Evolutionary conservation across 2,329 filamentous ascomycete genomes (phyloP).

Genomic region (Xylariaceae sp.): DNA sequence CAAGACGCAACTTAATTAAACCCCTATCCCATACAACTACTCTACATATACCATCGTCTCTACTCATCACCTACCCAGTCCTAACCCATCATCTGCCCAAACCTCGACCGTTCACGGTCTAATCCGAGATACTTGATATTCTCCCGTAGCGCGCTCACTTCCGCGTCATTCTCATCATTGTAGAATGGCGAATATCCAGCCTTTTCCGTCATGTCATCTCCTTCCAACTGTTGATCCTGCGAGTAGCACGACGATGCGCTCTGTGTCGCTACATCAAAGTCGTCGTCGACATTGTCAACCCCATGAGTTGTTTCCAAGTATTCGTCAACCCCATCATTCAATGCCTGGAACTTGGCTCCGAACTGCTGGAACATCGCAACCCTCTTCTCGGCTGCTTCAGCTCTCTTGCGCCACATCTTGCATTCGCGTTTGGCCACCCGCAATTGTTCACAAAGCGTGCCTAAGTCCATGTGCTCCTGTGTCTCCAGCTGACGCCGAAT

Average conservation of each 20-base stretch:
- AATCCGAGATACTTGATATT: background rate
- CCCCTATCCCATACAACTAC: background rate
- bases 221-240: slow-evolving; percentile 15
- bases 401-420: slow-evolving; percentile 49
- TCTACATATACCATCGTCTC: background rate
- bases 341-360: slow-evolving; percentile 23
- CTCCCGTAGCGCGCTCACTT: background rate
- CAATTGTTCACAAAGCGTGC: slow-evolving; percentile 45
- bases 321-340: slow-evolving; percentile 5
- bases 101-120: background rate
- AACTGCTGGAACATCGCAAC: slow-evolving; percentile 45
- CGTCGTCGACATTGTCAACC: background rate
- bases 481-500: slow-evolving; percentile 44
- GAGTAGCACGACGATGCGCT: slow-evolving; percentile 10
- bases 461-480: slow-evolving; percentile 39
- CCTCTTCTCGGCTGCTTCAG: slow-evolving; percentile 51
- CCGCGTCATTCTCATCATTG: background rate
- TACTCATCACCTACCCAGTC: background rate
- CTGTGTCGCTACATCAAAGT: background rate
- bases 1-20: background rate
- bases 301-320: background rate
- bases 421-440: slow-evolving; percentile 39
- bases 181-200: slow-evolving; percentile 5
- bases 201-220: slow-evolving; percentile 5
- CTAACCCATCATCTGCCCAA: slow-evolving; percentile 3